phyloP scores from a whole-genome alignment of 2,329 filamentous ascomycete genomes.

The Aspergillus brunneoviolaceus region DNA sequence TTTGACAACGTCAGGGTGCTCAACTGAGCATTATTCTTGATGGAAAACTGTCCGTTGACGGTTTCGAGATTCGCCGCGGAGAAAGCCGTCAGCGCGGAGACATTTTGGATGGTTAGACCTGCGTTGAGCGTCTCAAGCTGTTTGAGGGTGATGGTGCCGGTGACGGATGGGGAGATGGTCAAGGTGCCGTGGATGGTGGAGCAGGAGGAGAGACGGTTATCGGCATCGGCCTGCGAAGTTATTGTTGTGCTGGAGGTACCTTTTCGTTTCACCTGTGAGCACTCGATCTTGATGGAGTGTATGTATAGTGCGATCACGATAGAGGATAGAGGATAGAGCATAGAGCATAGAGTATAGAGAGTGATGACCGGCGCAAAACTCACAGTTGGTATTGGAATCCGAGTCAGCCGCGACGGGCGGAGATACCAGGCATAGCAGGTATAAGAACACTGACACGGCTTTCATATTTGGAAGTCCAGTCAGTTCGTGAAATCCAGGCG shows the following conservation, averaged over 20 bases:
- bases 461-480: neutral
- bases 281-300: neutral
- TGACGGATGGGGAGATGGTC: neutral
- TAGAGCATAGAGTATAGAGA: neutral
- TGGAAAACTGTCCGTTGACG: neutral
- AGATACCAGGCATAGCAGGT: neutral
- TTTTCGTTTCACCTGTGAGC: neutral
- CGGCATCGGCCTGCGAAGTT: neutral
- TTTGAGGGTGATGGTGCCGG: neutral
- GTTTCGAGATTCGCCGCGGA: neutral
- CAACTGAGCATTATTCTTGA: neutral
- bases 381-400: neutral
- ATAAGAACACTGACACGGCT: neutral
- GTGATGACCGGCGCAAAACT: neutral
- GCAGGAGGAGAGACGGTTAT: constrained; percentile 1
- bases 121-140: neutral
- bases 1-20: constrained; percentile 10
- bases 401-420: neutral
- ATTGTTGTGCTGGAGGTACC: neutral
- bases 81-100: neutral
- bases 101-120: neutral
- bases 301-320: neutral
- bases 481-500: neutral
- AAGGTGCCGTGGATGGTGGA: neutral
- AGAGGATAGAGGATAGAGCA: neutral